phyloP scores from a whole-genome alignment of 805 yeast species.

The Lachancea lanzarotensis region DNA sequence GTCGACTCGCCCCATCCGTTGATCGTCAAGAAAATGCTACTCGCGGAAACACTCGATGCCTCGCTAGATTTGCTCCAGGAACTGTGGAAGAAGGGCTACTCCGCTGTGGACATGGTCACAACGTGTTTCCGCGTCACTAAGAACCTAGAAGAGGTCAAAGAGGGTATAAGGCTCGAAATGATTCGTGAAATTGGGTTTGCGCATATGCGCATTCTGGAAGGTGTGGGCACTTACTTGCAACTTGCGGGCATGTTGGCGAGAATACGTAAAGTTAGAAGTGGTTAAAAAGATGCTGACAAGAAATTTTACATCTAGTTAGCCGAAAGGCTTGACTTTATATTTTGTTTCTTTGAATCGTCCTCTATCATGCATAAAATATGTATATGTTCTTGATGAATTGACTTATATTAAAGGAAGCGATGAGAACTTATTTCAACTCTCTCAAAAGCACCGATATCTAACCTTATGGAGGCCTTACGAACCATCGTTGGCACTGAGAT shows the following conservation, averaged over 20 bases:
- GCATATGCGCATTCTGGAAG: conserved; percentile 90
- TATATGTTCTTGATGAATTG: background rate
- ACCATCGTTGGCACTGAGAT: conserved; percentile 10
- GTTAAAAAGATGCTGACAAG: background rate
- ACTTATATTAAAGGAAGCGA: background rate
- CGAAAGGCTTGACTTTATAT: background rate
- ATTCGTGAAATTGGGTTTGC: conserved; percentile 83
- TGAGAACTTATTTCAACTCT: background rate
- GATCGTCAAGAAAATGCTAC: conserved; percentile 64
- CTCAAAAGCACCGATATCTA: conserved; percentile 8
- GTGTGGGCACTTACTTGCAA: conserved; percentile 83
- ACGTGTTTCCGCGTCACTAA: conserved; percentile 87
- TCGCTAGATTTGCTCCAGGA: conserved; percentile 53
- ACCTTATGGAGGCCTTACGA: conserved; percentile 15
- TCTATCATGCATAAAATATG: no score
- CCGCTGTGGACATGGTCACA: conserved; percentile 87
- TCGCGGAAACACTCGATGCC: conserved; percentile 52
- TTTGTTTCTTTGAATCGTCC: background rate
- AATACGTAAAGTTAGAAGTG: conserved; percentile 22
- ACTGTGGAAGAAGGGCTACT: conserved; percentile 86
- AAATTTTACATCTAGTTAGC: background rate
- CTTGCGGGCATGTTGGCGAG: conserved; percentile 75
- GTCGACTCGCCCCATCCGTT: conserved; percentile 97
- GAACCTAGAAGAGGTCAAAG: conserved; percentile 60
- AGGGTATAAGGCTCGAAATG: conserved; percentile 63